phyloP scores from a whole-genome alignment of 768 basidiomycete genomes.

The Imleria badia region DNA sequence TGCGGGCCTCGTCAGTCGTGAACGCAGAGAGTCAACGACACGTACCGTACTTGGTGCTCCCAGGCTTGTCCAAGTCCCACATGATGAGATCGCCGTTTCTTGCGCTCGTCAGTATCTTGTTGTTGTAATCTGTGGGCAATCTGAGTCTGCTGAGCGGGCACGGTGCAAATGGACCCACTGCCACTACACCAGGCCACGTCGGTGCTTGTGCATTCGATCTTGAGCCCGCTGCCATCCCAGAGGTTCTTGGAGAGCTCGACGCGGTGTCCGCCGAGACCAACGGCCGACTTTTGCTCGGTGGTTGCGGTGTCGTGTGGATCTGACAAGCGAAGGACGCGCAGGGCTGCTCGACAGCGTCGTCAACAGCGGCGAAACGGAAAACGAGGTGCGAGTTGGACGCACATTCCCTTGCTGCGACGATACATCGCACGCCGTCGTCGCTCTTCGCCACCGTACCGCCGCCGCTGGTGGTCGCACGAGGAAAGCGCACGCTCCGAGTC shows the following conservation, averaged over 20 bases:
- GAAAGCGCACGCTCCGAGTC: constrained; percentile 55
- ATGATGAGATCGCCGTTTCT: constrained; percentile 80
- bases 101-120: constrained; percentile 79
- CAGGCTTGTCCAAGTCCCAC: constrained; percentile 75
- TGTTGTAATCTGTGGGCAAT: constrained; percentile 53
- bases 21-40: constrained; percentile 8
- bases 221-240: constrained; percentile 77
- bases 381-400: constrained; percentile 20
- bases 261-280: constrained; percentile 61
- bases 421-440: constrained; percentile 65
- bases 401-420: constrained; percentile 82
- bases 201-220: constrained; percentile 75
- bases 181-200: constrained; percentile 81
- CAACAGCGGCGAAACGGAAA: constrained; percentile 1
- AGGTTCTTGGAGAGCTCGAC: constrained; percentile 75
- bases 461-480: constrained; percentile 58
- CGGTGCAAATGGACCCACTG: constrained; percentile 39
- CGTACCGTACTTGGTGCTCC: constrained; percentile 69
- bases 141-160: background rate
- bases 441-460: constrained; percentile 68
- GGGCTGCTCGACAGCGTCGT: constrained; percentile 38
- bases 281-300: constrained; percentile 49
- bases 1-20: constrained; percentile 29
- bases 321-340: constrained; percentile 59
- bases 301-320: constrained; percentile 41